phyloP scores from a whole-genome alignment of 768 basidiomycete species.

The Boletus barrowsii region DNA sequence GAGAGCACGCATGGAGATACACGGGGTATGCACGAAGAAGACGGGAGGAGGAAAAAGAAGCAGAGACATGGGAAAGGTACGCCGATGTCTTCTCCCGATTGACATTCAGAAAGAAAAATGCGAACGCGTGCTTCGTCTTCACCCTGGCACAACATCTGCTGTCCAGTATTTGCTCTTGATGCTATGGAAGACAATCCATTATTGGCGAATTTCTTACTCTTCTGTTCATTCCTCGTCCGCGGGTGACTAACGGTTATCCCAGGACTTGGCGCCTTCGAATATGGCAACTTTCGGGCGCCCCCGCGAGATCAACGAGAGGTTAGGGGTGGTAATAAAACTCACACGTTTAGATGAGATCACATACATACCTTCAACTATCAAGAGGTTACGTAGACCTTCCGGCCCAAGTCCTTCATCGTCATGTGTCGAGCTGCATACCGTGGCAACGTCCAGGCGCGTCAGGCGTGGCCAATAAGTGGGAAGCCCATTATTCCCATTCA shows the following conservation, averaged over 20 bases:
- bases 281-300: conserved; percentile 62
- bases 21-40: conserved; percentile 24
- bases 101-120: background rate
- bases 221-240: background rate
- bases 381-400: background rate
- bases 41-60: conserved; percentile 47
- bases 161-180: background rate
- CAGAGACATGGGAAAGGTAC: conserved; percentile 45
- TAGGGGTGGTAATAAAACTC: conserved; percentile 67
- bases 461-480: conserved; percentile 6
- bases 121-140: conserved; percentile 1
- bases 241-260: conserved; percentile 8
- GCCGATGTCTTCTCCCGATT: conserved; percentile 3
- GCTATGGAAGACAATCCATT: conserved; percentile 2
- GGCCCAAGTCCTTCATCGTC: background rate
- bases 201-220: conserved; percentile 1
- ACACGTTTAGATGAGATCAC: conserved; percentile 55
- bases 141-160: background rate
- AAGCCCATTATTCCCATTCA: conserved; percentile 7
- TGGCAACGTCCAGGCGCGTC: conserved; percentile 3
- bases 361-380: conserved; percentile 8
- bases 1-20: conserved; percentile 33
- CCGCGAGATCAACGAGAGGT: conserved; percentile 64
- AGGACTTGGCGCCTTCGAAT: conserved; percentile 39
- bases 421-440: conserved; percentile 3